Base-by-base conservation (phyloP, 352 stramenopile genomes). In the Saprolegnia diclina region DNA sequence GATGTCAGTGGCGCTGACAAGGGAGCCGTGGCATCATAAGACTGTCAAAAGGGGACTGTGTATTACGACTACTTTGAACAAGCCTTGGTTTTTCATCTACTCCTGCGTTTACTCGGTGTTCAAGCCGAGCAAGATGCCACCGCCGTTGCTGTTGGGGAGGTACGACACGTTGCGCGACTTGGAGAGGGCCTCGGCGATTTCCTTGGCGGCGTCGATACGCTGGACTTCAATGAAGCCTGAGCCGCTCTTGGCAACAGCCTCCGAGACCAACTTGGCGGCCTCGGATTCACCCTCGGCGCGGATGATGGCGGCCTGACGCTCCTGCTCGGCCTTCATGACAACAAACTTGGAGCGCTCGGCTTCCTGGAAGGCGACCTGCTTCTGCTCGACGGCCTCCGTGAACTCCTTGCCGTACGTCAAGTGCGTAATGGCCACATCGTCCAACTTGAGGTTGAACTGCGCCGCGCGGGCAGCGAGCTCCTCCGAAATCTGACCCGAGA, bases 391-490 rank as follows among this genome's bases (percentile, higher is more conserved):
- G 74, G 98, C 97, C 73, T 97, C 98, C 75, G 97, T 99, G 80
- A 99, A 99, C 76, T 99, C 97, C 13, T 85, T 77, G 56, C 96
- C 95, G 83, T 99, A 99, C 71, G 98, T 98, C 62, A 99, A 88
- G 82, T 99, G 97, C 59, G 97, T 99, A 78, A 99, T 99, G 56
- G 97, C 98, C 71, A 99, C 98, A 77, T 99, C 98, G 75, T 99
- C 98, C 71, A 99, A 87, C 52, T 95, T 94, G 56, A 99, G 79
- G 87, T 98, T 94, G 80, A 99, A 99, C 69, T 98, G 87, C 67
- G 88, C 86, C 37, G 96, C 97, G 64, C 98, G 91, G 73, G 98
- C 92, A 67, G 95, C 96, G 67, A 99, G 89, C 78, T 98, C 95
- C 54, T 92, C 82, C 71, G 96, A 95, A 74, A 99, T 99, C 75